These are phyloP conservation scores for Hypoxylon rubiginosum DNA, from an alignment of 2,329 filamentous ascomycete genomes.

Conservation along the genomic window DNA sequence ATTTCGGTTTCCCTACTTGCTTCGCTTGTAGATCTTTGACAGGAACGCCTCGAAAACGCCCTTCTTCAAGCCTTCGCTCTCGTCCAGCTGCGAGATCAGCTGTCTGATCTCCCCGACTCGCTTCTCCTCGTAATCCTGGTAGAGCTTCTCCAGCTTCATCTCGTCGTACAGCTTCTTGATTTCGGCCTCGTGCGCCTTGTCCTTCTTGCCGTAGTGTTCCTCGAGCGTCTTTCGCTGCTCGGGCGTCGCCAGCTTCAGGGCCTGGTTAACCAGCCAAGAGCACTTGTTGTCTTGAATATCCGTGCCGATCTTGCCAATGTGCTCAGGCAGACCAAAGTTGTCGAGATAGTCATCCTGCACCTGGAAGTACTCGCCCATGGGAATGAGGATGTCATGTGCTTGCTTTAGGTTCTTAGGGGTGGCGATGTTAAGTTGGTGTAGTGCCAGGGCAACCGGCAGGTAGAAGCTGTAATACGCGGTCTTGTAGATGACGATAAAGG, in stretches of 20 bases:
- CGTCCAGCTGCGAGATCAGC: slow-evolving; percentile 84
- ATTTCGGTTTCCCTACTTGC: slow-evolving; percentile 74
- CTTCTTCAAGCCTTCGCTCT: slow-evolving; percentile 90
- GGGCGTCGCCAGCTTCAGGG: slow-evolving; percentile 81
- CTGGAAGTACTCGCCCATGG: slow-evolving; percentile 99
- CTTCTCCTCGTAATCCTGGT: slow-evolving; percentile 91
- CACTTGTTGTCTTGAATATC: slow-evolving; percentile 99
- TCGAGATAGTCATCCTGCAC: slow-evolving; percentile 99
- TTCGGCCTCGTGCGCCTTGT: slow-evolving; percentile 82
- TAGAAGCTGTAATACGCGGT: slow-evolving; percentile 99
- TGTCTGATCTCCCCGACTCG: slow-evolving; percentile 80
- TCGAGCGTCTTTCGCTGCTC: slow-evolving; percentile 91
- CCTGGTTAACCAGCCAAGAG: slow-evolving; percentile 98
- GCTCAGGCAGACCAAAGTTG: slow-evolving; percentile 92
- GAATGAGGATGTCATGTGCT: slow-evolving; percentile 92
- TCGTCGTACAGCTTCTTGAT: slow-evolving; percentile 93
- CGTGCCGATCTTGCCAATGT: slow-evolving; percentile 98
- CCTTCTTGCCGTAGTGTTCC: slow-evolving; percentile 94
- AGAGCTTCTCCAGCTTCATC: slow-evolving; percentile 84
- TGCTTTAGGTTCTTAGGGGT: slow-evolving; percentile 90
- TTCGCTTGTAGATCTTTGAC: slow-evolving; percentile 97
- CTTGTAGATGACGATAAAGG: slow-evolving; percentile 99
- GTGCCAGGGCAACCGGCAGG: slow-evolving; percentile 90
- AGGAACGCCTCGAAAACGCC: slow-evolving; percentile 90
- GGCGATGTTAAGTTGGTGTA: slow-evolving; percentile 87